Evolutionary conservation across 306 rosid species (phyloP).

Genomic region (Rosa rugosa): DNA sequence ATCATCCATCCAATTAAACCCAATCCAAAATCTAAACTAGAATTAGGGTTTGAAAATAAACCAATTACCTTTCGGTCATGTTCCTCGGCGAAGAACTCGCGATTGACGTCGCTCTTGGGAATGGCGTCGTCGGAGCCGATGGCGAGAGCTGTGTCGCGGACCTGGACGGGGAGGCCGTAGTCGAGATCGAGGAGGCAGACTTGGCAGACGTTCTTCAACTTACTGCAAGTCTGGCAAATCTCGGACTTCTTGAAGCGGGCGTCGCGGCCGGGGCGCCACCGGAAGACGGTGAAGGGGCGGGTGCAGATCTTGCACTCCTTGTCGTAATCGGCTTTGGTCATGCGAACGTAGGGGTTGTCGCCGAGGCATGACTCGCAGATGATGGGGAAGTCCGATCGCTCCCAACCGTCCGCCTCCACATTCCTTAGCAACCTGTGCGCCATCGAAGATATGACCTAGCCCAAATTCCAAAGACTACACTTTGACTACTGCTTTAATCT

Average conservation of each 20-base stretch:
- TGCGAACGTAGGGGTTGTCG: conserved; percentile 1
- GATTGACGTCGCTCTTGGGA: conserved; percentile 89
- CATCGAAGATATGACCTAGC: background rate
- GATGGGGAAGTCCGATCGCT: background rate
- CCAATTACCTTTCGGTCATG: conserved; percentile 67
- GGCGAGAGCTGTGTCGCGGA: conserved; percentile 78
- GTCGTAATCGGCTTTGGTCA: conserved; percentile 73
- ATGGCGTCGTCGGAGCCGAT: conserved; percentile 73
- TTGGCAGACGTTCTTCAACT: conserved; percentile 87
- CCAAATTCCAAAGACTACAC: too few species aligned
- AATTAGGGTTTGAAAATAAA: background rate
- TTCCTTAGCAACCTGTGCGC: background rate
- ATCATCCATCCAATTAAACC: background rate
- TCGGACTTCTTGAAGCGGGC: conserved; percentile 81
- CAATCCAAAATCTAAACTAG: background rate
- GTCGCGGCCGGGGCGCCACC: conserved; percentile 94
- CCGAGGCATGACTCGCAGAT: conserved; percentile 9
- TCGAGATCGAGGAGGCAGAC: conserved; percentile 93
- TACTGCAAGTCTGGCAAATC: conserved; percentile 93
- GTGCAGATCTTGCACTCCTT: conserved; percentile 96
- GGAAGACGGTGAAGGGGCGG: conserved; percentile 89
- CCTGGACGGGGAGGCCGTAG: conserved; percentile 88
- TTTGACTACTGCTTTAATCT: too few species aligned
- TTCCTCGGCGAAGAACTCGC: conserved; percentile 93
- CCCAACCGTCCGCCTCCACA: conserved; percentile 9